phyloP scores from a whole-genome alignment of 2,329 filamentous ascomycete species.

The Penicillium sp. region DNA sequence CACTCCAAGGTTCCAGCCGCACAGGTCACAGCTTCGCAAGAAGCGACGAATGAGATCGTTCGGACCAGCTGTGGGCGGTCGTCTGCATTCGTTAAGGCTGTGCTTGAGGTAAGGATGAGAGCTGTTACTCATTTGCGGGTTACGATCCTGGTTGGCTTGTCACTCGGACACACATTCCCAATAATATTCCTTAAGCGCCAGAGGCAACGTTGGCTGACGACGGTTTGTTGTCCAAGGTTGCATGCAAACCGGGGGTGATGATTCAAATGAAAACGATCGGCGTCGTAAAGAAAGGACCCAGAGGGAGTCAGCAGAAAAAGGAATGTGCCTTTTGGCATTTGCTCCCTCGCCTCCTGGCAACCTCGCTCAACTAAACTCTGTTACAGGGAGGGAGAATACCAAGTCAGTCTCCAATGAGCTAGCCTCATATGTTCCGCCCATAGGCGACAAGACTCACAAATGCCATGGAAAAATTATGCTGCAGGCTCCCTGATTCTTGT shows the following conservation, averaged over 20 bases:
- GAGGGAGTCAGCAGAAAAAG: not conserved
- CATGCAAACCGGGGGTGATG: not conserved
- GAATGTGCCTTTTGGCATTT: not conserved
- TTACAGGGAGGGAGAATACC: not conserved
- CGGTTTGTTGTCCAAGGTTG: constrained; percentile 6
- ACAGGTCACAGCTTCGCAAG: constrained; percentile 9
- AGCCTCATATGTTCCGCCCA: not conserved
- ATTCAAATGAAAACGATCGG: not conserved
- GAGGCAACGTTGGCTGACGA: constrained; percentile 4
- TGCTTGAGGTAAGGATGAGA: constrained; percentile 8
- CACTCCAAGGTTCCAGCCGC: constrained; percentile 14
- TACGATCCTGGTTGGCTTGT: constrained; percentile 7
- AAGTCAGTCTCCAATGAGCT: not conserved
- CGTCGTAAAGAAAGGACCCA: not conserved
- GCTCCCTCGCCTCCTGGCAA: constrained; percentile 1
- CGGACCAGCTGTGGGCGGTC: not conserved
- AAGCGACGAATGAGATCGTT: constrained; percentile 6
- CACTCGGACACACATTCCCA: not conserved
- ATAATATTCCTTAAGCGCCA: constrained; percentile 1
- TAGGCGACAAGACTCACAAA: not conserved
- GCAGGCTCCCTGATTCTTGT: not conserved
- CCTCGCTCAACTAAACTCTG: not conserved
- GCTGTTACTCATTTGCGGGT: constrained; percentile 10
- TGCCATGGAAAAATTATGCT: not conserved
- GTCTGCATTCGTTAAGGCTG: constrained; percentile 11